Evolutionary conservation across 768 basidiomycete genomes (phyloP), one percentile per base, ranked within the genome.

Genomic region (Lactarius vividus): DNA sequence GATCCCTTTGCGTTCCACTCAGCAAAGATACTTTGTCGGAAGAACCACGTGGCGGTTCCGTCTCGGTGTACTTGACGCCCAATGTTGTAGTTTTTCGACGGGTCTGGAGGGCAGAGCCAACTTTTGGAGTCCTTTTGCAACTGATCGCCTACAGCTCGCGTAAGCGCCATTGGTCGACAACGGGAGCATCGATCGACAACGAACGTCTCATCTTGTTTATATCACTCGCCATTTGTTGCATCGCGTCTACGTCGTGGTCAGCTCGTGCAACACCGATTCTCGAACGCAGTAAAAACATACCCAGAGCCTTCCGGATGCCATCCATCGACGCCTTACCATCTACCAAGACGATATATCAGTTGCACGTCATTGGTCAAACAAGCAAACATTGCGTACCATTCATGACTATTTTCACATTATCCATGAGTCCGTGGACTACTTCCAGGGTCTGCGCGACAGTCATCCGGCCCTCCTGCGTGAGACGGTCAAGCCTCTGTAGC

Each of bases 81-180:
- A 23, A 16, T 53, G 16, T 42, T 64, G 40, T 55, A 33, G 54
- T 55, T 55, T 55, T n/a, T 46, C 57, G 35, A 64, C 15, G 63
- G 63, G 15, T 64, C 58, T 37, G 63, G 63, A 7, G 63, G 58
- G 15, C 44, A 53, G n/a, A 64, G 57, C 63, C 63, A 64, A 13
- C 31, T 11, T 10, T 16, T 37, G 16, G 52, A n/a, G 7, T 59
- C 29, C 10, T 20, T 11, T 35, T 59, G 57, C 29, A 64, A 23
- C 37, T 40, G 35, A 5, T 59, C 46, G 7, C 57, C 63, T 64
- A 28, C 28, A n/a, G 26, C 1, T 16, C 8, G 1, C 23, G 29
- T 64, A 28, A 64, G 58, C 23, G 3, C 33, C 18, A n/a, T n/a
- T n/a, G n/a, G 28, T n/a, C 3, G 0, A 20, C 39, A 26, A 23